phyloP scores from a whole-genome alignment of 1,284 basidiomycete species.

The Pisolithus thermaeus region DNA sequence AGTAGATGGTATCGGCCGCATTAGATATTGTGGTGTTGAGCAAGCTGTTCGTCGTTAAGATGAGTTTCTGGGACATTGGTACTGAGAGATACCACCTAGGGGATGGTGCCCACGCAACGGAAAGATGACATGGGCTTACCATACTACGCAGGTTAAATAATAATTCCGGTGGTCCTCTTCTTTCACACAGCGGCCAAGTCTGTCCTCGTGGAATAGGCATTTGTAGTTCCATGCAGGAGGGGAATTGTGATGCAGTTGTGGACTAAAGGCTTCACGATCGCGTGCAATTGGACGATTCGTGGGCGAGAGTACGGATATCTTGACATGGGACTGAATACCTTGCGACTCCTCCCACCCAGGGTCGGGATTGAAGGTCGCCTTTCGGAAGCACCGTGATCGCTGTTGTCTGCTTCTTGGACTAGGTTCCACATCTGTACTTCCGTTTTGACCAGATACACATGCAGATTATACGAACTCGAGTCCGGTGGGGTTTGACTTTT shows the following conservation, averaged over 20 bases:
- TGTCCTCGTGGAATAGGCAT: no score
- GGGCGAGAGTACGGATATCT: neutral
- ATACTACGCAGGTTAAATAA: no score
- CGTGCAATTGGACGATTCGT: neutral
- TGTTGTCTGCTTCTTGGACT: no score
- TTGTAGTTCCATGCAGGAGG: no score
- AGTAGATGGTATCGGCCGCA: conserved; percentile 39
- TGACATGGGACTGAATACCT: no score
- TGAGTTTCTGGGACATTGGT: conserved; percentile 32
- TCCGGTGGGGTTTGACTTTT: neutral
- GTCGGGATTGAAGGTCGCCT: no score
- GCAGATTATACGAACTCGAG: neutral
- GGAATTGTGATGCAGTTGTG: no score
- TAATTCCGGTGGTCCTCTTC: no score
- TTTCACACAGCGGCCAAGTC: no score
- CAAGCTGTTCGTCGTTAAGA: conserved; percentile 34
- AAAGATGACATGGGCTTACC: no score
- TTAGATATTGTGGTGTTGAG: conserved; percentile 32
- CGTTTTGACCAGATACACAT: neutral
- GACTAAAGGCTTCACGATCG: neutral
- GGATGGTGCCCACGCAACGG: neutral
- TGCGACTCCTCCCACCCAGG: no score
- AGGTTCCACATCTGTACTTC: neutral
- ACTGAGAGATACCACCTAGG: neutral
- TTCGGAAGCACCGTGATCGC: no score